A percentile compares a stretch with the other conserved stretches of the same genome.
These are phyloP conservation scores for Triticum urartu DNA, from an alignment of 176 grass and related monocot species.

Conservation along the genomic window DNA sequence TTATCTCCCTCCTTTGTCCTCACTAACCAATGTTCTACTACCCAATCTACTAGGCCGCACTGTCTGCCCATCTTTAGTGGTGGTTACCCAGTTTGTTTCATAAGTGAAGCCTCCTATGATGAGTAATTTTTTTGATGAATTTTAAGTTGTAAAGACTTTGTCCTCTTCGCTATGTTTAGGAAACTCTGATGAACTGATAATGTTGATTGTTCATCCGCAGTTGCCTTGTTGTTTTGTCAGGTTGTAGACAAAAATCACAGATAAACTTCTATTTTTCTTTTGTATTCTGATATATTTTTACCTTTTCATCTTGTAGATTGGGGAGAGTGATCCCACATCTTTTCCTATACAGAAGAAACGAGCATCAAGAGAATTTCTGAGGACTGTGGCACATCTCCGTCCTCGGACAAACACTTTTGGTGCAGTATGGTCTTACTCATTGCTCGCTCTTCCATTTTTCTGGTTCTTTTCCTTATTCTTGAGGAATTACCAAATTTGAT, in stretches of 20 bases:
- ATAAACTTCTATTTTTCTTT: neutral
- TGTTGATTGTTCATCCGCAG: neutral
- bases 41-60: neutral
- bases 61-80: neutral
- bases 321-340: constrained; percentile 75
- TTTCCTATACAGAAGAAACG: constrained; percentile 99
- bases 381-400: constrained; percentile 89
- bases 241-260: neutral
- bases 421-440: constrained; percentile 58
- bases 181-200: neutral
- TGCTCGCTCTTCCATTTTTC: neutral
- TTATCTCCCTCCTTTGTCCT: neutral
- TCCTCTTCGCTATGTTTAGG: neutral
- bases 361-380: constrained; percentile 87
- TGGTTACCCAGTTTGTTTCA: neutral
- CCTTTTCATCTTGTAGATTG: constrained; percentile 63
- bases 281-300: constrained; percentile 32
- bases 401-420: constrained; percentile 99
- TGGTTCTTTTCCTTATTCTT: neutral
- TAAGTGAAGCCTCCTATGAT: neutral
- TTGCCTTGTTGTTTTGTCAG: neutral
- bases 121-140: neutral
- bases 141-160: neutral
- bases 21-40: neutral
- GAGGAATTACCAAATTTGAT: neutral